Base-by-base conservation (phyloP, 306 rosid species). In the Cicer chorassanicum region DNA sequence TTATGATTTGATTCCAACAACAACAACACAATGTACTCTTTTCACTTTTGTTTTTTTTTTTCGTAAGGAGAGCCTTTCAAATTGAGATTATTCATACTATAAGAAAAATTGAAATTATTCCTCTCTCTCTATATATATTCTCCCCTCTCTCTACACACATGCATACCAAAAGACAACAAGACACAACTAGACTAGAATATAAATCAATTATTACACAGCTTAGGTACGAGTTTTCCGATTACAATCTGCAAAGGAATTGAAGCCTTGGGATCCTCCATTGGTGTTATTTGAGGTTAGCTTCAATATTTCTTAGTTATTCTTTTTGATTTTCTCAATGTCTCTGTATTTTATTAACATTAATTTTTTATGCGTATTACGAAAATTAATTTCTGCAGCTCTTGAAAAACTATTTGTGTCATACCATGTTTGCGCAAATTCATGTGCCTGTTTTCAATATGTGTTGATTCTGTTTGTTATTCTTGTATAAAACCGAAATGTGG, bases 241-340 rank as follows among this genome's bases (percentile, higher is more conserved):
- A 4, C 64, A 57, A 57, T 69, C 66, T 75, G 73, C 13, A 38
- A 70, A 70, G 49, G 42, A 16, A 53, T 63, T 75, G 18, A 68
- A 44, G 44, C 66, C 19, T 55, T 65, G 70, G 55, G 72, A 60
- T 77, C 42, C 60, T 50, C 41, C 40, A 68, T 9, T 9, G 18
- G 0, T 43, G 60, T 68, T 34, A 9, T 61, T 36, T 57, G 38
- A 82, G 85, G 82, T 82, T 73, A 77, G 79, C 68, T 57, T 50
- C 65, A 65, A 57, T 49, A 46, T 18, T 39, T 46, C 6, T 53
- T 72, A 29, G 61, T 62, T 67, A 16, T 72, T 12, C 44, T 36
- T 50, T 74, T 42, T 50, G 14, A 10, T 61, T 53, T 68, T 38
- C 68, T 44, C 9, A 12, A 21, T 60, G 9, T 60, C 50, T 48